phyloP scores from a whole-genome alignment of 345 rosid species.

The Linum lewisii region DNA sequence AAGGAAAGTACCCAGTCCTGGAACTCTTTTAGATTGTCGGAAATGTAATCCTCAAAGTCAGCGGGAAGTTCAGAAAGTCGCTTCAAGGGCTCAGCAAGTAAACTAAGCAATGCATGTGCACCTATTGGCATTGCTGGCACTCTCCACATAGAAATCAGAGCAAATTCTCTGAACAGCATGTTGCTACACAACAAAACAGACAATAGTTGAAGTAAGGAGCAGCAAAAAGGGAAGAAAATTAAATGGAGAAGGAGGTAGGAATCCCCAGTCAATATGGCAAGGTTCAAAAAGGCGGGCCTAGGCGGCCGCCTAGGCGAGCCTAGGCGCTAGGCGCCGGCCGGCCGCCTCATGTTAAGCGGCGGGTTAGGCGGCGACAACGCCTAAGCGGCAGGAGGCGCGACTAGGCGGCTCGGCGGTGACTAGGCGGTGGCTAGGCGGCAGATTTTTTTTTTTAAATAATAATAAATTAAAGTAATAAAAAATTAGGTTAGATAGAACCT shows the following conservation, averaged over 20 bases:
- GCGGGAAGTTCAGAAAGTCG: conserved; percentile 70
- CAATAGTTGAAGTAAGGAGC: conserved; percentile 4
- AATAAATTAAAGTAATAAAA: no score
- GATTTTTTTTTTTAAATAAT: no score
- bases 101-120: conserved; percentile 80
- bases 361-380: no score
- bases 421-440: no score
- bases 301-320: no score
- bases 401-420: no score
- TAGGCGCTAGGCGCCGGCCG: no score
- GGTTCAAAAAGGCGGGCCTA: no score
- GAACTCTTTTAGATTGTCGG: conserved; percentile 80
- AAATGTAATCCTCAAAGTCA: conserved; percentile 45
- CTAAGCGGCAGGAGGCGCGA: no score
- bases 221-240: conserved; percentile 1
- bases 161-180: conserved; percentile 86
- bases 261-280: not conserved
- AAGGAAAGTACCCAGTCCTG: conserved; percentile 65
- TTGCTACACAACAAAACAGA: conserved; percentile 43
- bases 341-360: no score
- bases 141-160: conserved; percentile 96
- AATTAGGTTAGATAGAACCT: no score
- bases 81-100: conserved; percentile 97
- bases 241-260: not conserved
- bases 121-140: conserved; percentile 95